Evolutionary conservation across 2,329 filamentous ascomycete species (phyloP), one percentile per base, ranked within the genome.

Genomic region (Phialophora macrospora): DNA sequence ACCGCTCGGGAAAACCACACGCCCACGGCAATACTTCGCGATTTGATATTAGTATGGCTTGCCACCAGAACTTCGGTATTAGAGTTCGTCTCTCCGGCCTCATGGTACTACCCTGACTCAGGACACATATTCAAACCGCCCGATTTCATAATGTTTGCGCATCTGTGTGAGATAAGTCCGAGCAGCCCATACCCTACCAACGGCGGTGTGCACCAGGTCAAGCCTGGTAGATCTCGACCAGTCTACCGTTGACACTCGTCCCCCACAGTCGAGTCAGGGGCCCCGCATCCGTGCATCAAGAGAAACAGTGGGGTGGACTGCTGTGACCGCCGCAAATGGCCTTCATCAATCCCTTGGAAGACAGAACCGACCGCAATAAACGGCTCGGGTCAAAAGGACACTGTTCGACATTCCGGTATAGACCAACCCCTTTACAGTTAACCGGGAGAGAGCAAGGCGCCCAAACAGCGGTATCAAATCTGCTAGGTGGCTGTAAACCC

Each of bases 101-200:
- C 28, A 4, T 14, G 24, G 12, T 55, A 55, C 52, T 20, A 34
- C 52, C 28, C 52, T 55, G 52, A 55, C 52, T 55, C 52, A 55
- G 52, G n/a, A 12, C 14, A 30, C 24, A 55, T 55, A 11, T 55
- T 34, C n/a, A 34, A 34, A n/a, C 4, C n/a, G 24, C 28, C 4
- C 22, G 1, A 22, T 12, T 22, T 55, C 12, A 34, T 11, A n/a
- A 8, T 7, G 4, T 20, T 30, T 20, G 52, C 17, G 52, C 48
- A 17, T 8, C 28, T 20, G 11, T 20, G n/a, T 20, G 52, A 55
- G 12, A 28, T 55, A 17, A 55, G 52, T n/a, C 12, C 24, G n/a
- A 55, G 12, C 24, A 51, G 48, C 22, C 12, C 9, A n/a, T 55
- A 12, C 26, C n/a, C n/a, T 20, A 22, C 14, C 20, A 14, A 20